A percentile compares a stretch with the other conserved stretches of the same genome.
These are phyloP conservation scores for Pezicula neosporulosa DNA, from an alignment of 2,329 filamentous ascomycete genomes.

Conservation along the genomic window DNA sequence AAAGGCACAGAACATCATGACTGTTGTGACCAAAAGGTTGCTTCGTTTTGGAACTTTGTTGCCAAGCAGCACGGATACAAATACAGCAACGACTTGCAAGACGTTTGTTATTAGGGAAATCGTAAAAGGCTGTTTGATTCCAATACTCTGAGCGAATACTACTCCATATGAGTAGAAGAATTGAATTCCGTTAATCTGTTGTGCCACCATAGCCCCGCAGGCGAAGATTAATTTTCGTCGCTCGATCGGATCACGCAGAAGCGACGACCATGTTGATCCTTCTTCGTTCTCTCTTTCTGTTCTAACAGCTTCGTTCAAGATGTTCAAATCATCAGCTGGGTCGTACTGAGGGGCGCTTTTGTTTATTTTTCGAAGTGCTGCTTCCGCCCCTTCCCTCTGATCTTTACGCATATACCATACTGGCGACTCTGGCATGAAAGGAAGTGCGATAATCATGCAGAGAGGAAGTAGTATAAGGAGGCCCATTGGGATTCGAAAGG, in stretches of 20 bases:
- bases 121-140: conserved; percentile 32
- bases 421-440: conserved; percentile 25
- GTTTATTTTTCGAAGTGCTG: conserved; percentile 31
- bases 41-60: conserved; percentile 37
- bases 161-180: conserved; percentile 42
- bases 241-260: conserved; percentile 41
- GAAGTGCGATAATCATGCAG: conserved; percentile 19
- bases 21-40: conserved; percentile 34
- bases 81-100: conserved; percentile 39
- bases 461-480: conserved; percentile 17
- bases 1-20: conserved; percentile 36
- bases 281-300: conserved; percentile 21
- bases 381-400: conserved; percentile 24
- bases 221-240: conserved; percentile 42
- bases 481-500: conserved; percentile 31
- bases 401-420: conserved; percentile 30
- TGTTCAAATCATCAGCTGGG: conserved; percentile 21
- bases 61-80: conserved; percentile 33
- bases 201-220: conserved; percentile 39
- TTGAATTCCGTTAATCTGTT: conserved; percentile 47
- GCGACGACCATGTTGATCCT: conserved; percentile 34
- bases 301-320: conserved; percentile 17
- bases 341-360: conserved; percentile 27
- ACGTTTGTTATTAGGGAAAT: conserved; percentile 39
- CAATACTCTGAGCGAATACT: conserved; percentile 39